phyloP scores from a whole-genome alignment of 139 green algal species.

The Nannochloris sp. region DNA sequence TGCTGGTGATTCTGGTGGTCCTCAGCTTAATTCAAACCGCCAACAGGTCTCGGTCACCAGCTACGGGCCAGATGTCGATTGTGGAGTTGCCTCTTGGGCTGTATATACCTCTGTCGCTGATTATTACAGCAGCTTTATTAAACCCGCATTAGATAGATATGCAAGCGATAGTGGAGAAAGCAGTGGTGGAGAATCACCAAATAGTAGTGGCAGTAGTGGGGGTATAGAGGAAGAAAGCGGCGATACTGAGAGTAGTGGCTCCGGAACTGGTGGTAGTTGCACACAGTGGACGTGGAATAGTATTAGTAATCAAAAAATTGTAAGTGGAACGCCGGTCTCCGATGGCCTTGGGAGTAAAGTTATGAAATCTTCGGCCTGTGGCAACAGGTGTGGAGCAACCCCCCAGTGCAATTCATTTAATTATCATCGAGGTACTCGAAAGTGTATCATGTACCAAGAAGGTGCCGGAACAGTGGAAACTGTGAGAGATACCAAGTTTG shows the following conservation, averaged over 20 bases:
- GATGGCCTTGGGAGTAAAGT: too few relatives aligned
- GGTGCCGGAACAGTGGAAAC: not conserved
- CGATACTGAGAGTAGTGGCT: too few relatives aligned
- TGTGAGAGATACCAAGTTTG: not conserved
- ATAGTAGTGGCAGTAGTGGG: too few relatives aligned
- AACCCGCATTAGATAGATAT: not conserved
- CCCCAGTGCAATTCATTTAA: not conserved
- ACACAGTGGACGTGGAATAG: too few relatives aligned
- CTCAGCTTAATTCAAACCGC: not conserved
- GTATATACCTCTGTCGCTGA: not conserved
- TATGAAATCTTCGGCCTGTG: not conserved
- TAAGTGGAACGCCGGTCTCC: too few relatives aligned
- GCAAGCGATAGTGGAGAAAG: too few relatives aligned
- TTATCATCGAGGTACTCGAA: not conserved
- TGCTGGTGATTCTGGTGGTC: not conserved
- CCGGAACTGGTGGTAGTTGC: too few relatives aligned
- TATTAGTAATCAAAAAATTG: too few relatives aligned
- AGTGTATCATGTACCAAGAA: not conserved
- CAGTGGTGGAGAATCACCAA: too few relatives aligned
- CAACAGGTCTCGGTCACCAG: not conserved
- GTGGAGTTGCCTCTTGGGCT: not conserved
- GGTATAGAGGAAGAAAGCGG: too few relatives aligned
- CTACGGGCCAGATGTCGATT: not conserved
- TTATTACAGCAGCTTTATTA: not conserved
- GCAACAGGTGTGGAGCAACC: not conserved